Percentiles rank a stretch among this genome's conserved stretches.
phyloP scores from a whole-genome alignment of 1,284 basidiomycete genomes.

The Ustilago trichophora region DNA sequence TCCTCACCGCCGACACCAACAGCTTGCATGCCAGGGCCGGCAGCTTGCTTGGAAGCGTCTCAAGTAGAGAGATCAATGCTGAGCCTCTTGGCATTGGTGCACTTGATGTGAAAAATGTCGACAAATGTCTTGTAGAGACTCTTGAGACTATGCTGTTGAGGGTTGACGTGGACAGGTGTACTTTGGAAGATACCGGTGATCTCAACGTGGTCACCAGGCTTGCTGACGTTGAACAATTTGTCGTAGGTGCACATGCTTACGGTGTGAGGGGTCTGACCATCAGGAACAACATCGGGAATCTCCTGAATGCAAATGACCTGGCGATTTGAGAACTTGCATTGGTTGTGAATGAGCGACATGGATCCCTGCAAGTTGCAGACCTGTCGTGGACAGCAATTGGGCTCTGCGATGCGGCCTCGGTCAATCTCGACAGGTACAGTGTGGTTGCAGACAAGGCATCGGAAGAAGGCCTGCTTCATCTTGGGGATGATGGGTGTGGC shows the following conservation, averaged over 20 bases:
- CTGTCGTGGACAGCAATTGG: constrained; percentile 87
- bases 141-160: constrained; percentile 84
- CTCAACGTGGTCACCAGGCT: constrained; percentile 84
- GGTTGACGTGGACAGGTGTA: constrained; percentile 91
- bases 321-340: constrained; percentile 92
- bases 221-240: too few relatives aligned
- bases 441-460: constrained; percentile 93
- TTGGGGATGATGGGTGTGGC: constrained; percentile 97
- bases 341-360: constrained; percentile 95
- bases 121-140: too few relatives aligned
- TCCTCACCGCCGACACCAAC: constrained; percentile 87
- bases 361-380: constrained; percentile 86
- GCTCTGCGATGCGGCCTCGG: constrained; percentile 93
- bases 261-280: too few relatives aligned
- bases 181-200: constrained; percentile 95
- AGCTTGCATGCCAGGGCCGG: constrained; percentile 71
- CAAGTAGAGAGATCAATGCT: too few relatives aligned
- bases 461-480: constrained; percentile 98
- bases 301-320: constrained; percentile 94
- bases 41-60: constrained; percentile 59
- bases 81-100: too few relatives aligned
- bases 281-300: too few relatives aligned
- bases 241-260: too few relatives aligned
- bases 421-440: constrained; percentile 95
- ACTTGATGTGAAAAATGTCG: too few relatives aligned